These are phyloP conservation scores for Ceratocystis colombiana DNA, from an alignment of 2,329 filamentous ascomycete species.

Conservation along the genomic window DNA sequence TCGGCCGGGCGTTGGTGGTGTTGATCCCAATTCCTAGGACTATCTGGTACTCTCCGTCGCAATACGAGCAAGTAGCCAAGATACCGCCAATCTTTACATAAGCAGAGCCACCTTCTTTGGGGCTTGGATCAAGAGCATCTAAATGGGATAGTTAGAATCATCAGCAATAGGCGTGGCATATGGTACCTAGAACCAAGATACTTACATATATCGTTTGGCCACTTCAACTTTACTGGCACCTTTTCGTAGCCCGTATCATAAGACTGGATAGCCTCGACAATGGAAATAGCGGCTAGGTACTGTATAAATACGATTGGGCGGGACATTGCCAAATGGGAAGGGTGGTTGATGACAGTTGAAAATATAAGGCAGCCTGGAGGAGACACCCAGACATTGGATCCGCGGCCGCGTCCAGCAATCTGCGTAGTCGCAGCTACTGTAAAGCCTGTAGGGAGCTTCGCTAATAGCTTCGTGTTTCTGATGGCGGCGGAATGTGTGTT, in stretches of 20 bases:
- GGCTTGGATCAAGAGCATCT: constrained; percentile 57
- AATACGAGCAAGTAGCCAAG: constrained; percentile 78
- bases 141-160: not conserved
- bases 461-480: constrained; percentile 68
- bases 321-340: constrained; percentile 56
- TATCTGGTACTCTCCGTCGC: constrained; percentile 65
- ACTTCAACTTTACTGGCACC: constrained; percentile 79
- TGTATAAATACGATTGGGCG: constrained; percentile 88
- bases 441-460: constrained; percentile 71
- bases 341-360: constrained; percentile 78
- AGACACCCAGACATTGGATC: constrained; percentile 89
- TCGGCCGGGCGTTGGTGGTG: constrained; percentile 70
- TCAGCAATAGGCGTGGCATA: not conserved
- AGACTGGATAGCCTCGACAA: constrained; percentile 68
- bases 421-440: constrained; percentile 80
- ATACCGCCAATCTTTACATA: constrained; percentile 93
- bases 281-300: constrained; percentile 81
- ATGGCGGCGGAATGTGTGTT: not conserved
- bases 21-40: constrained; percentile 84
- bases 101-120: constrained; percentile 37
- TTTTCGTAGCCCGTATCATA: constrained; percentile 68
- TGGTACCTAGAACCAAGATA: constrained; percentile 27
- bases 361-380: constrained; percentile 79
- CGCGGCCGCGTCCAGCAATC: constrained; percentile 76
- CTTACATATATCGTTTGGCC: constrained; percentile 90